Conservation (phyloP, 257 asterid genomes). For the Nicotiana tomentosiformis region DNA sequence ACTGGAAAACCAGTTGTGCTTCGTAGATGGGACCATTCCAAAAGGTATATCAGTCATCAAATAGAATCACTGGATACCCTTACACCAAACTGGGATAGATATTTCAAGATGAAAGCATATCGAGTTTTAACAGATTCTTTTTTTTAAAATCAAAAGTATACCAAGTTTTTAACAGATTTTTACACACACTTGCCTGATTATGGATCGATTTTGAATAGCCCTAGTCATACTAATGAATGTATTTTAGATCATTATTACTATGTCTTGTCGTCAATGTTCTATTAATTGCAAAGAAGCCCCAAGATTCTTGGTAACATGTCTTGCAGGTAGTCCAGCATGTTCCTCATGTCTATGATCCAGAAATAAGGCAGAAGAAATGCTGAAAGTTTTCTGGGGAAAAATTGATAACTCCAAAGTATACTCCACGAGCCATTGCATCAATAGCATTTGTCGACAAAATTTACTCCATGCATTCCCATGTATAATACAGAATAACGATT, state of each 20-base stretch:
- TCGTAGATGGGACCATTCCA: neutral
- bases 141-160: too few species aligned
- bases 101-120: too few species aligned
- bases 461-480: neutral
- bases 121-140: too few species aligned
- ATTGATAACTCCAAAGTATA: slow-evolving; percentile 5
- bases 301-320: neutral
- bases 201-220: too few species aligned
- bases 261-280: too few species aligned
- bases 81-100: neutral
- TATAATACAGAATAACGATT: too few species aligned
- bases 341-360: slow-evolving; percentile 3
- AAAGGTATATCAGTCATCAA: slow-evolving; percentile 17
- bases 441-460: slow-evolving; percentile 18
- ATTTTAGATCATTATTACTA: too few species aligned
- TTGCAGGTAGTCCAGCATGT: neutral
- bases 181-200: too few species aligned
- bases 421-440: slow-evolving; percentile 21
- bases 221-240: too few species aligned
- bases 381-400: neutral
- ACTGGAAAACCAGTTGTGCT: neutral
- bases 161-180: too few species aligned
- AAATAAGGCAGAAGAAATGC: slow-evolving; percentile 9
- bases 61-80: slow-evolving; percentile 41
- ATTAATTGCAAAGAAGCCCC: neutral